Percentiles rank a stretch among this genome's conserved stretches.
Evolutionary conservation across 139 green algal genomes (phyloP).

Genomic region (Astrephomene gubernaculifera): DNA sequence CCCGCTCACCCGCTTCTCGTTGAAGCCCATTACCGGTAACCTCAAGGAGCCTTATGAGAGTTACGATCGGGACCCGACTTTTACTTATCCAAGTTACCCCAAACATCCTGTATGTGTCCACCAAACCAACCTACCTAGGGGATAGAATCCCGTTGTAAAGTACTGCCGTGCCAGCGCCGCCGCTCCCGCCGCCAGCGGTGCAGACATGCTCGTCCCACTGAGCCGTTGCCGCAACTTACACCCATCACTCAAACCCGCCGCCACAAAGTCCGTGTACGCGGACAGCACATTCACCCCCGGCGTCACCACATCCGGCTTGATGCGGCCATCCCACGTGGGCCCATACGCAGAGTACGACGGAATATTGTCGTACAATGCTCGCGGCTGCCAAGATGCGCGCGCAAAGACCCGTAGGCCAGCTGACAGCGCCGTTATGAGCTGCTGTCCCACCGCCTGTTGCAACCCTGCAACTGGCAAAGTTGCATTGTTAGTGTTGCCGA

Average conservation of each 20-base stretch:
- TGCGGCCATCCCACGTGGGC: slow-evolving; percentile 75
- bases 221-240: neutral
- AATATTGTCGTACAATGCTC: slow-evolving; percentile 67
- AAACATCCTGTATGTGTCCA: neutral
- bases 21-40: no score
- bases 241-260: neutral
- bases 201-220: slow-evolving; percentile 90
- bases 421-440: neutral
- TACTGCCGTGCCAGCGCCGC: slow-evolving; percentile 81
- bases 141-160: slow-evolving; percentile 74
- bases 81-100: no score
- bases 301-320: slow-evolving; percentile 87
- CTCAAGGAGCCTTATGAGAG: no score
- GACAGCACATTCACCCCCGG: slow-evolving; percentile 57
- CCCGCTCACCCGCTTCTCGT: no score
- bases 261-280: neutral
- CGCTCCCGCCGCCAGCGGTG: slow-evolving; percentile 64
- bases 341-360: slow-evolving; percentile 68
- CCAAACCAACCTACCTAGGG: slow-evolving; percentile 41
- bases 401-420: neutral
- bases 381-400: slow-evolving; percentile 8
- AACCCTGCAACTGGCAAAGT: slow-evolving; percentile 28
- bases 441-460: slow-evolving; percentile 15
- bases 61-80: no score
- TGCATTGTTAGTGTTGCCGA: neutral